Evolutionary conservation across 257 asterid genomes (phyloP).

Genomic region (Solanum appendiculatum): DNA sequence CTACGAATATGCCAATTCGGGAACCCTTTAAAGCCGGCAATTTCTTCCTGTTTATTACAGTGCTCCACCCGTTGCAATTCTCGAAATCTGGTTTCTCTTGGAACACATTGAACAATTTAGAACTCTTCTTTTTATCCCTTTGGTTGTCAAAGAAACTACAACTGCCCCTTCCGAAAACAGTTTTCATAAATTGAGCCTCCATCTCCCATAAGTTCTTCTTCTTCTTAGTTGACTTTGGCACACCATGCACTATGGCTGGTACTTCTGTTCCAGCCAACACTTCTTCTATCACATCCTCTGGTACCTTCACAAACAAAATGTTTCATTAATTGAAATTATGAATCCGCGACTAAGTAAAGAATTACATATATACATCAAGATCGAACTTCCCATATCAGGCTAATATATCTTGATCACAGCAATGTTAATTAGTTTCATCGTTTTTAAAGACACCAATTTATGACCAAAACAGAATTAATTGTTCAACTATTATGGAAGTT

Average conservation of each 20-base stretch:
- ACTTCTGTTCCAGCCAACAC: slow-evolving; percentile 31
- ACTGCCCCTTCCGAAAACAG: slow-evolving; percentile 19
- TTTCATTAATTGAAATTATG: neutral
- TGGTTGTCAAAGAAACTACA: slow-evolving; percentile 24
- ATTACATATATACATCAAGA: neutral
- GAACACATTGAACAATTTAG: slow-evolving; percentile 41
- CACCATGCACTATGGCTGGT: slow-evolving; percentile 44
- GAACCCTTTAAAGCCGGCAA: slow-evolving; percentile 32
- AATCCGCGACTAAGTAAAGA: too few relatives aligned
- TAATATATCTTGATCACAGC: neutral
- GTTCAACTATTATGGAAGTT: neutral
- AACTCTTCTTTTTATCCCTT: slow-evolving; percentile 19
- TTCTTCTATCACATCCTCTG: slow-evolving; percentile 46
- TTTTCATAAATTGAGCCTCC: slow-evolving; percentile 23
- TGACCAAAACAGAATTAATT: neutral
- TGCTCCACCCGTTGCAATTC: slow-evolving; percentile 88
- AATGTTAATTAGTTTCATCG: neutral
- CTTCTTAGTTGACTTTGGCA: slow-evolving; percentile 6
- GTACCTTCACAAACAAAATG: slow-evolving; percentile 22
- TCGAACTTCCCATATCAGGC: neutral
- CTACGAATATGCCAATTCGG: slow-evolving; percentile 60
- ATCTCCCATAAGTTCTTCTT: slow-evolving; percentile 8
- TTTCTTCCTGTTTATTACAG: slow-evolving; percentile 43
- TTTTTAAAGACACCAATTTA: neutral
- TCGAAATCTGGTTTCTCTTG: slow-evolving; percentile 56